Conservation (phyloP, 2,329 filamentous ascomycete genomes). For the Aureobasidium sp. region DNA sequence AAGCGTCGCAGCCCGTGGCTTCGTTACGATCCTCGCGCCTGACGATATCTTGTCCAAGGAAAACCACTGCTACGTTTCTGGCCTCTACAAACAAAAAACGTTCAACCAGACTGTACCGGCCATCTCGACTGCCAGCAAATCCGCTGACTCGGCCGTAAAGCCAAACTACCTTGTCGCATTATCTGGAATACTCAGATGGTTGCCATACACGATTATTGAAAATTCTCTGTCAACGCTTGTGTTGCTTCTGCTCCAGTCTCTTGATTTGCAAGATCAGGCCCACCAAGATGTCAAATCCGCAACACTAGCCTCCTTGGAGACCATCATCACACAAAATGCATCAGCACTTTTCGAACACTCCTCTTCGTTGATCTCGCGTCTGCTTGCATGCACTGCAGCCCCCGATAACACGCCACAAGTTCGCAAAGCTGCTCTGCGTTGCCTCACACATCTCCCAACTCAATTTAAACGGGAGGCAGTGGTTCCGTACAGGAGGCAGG, state of each 20-base stretch:
- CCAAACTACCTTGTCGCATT: constrained; percentile 58
- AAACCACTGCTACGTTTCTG: constrained; percentile 56
- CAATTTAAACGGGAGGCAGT: constrained; percentile 45
- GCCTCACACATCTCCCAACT: constrained; percentile 42
- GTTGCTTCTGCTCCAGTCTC: constrained; percentile 55
- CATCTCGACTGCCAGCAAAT: constrained; percentile 48
- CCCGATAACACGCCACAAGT: constrained; percentile 34
- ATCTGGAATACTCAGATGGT: constrained; percentile 53
- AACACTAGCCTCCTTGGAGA: constrained; percentile 52
- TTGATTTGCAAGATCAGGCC: constrained; percentile 42
- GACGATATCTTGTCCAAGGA: constrained; percentile 54
- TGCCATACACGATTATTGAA: constrained; percentile 54
- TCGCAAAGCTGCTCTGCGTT: constrained; percentile 42
- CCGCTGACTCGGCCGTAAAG: constrained; percentile 41
- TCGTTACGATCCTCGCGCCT: constrained; percentile 52
- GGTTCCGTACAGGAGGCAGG: constrained; percentile 50
- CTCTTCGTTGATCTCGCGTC: constrained; percentile 49
- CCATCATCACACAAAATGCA: constrained; percentile 53
- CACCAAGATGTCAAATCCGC: constrained; percentile 52
- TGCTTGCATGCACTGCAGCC: constrained; percentile 34
- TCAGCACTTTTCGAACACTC: constrained; percentile 49
- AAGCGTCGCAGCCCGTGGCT: constrained; percentile 45
- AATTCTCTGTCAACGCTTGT: constrained; percentile 52
- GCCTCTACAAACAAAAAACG: constrained; percentile 57
- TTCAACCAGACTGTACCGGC: constrained; percentile 54